Base-by-base conservation (phyloP, 2,329 filamentous ascomycete genomes). In the Fusarium domesticum region DNA sequence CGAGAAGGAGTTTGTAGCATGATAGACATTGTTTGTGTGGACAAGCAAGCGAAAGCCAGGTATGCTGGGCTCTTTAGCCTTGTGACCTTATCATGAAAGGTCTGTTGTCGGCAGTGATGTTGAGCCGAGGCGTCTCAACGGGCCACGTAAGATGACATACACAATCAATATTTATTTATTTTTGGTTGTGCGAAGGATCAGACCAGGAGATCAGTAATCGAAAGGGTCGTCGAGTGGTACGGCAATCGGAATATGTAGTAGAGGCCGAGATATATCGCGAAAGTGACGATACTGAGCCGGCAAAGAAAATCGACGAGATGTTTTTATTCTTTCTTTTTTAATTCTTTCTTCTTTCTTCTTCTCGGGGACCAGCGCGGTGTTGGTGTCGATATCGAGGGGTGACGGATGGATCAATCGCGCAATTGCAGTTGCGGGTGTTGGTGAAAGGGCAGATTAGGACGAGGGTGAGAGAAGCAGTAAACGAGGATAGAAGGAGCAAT, bases 1-100 rank as follows among this genome's bases (percentile, higher is more conserved):
- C 87, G 77, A 44, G 85, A 89, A 39, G 81, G 81, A 51, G 81
- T 82, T 63, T 84, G 81, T 58, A 84, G 69, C 80, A 84, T 84
- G 67, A 81, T 77, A 42, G 65, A 61, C 66, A 69, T 69, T 50
- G 42, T 63, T n/a, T 50, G 20, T 54, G 46, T 51, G 47, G 49
- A 35, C 40, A 43, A 40, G 44, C 42, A 37, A 36, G 43, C 35
- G 31, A 50, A 33, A 14, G 23, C 35, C 35, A 41, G 11, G 37
- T 42, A 18, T 45, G 31, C 44, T 35, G 51, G 53, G 50, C 45
- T 45, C 41, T 42, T 43, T 43, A 47, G 50, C 53, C 58, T 39
- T 34, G 43, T 44, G 39, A 45, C 40, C 43, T 47, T 47, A 39
- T n/a, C n/a, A n/a, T 23, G 45, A 36, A 46, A 47, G 30, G 43